Evolutionary conservation across 140 eudicot species (phyloP), one percentile per base, ranked within the genome.

Genomic region (Cichorium intybus): DNA sequence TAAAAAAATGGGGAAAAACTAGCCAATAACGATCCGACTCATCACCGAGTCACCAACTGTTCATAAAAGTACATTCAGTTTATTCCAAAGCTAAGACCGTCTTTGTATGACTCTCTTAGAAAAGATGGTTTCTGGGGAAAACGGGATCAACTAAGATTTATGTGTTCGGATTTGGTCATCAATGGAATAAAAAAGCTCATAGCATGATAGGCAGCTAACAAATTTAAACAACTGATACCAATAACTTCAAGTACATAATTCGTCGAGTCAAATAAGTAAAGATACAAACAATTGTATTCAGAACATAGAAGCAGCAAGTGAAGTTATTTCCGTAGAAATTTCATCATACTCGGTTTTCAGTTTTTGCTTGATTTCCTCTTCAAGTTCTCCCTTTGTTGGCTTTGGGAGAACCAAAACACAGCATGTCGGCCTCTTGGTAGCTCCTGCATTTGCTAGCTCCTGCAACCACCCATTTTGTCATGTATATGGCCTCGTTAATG

Each of bases 381-480:
- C 80, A 4, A 93, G 75, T 59, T 88, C 95, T 33, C 97, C 97
- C 78, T 93, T 93, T 15, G 87, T 62, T 6, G 99, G 95, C 85
- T 93, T 84, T 10, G 82, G 73, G 15, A 72, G 82, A 70, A 93
- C 97, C 74, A 93, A 24, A 64, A 93, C 94, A 35, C 99, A 93
- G 39, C 99, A 89, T n/a, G 95, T 93, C 45, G 99, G 99, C 78
- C 99, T 82, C 90, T 89, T 93, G 29, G 99, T 93, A 5, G 97
- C 81, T 37, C 95, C 95, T 3, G 95, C 97, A 86, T 84, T 93
- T 9, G 99, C 99, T 35, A 93, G 95, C 68, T 93, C 99, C 99
- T 93, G 86, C 73, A 80, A 73, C 53, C 39, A 45, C 35, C 58
- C 11, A 17, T 35, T 33, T 10, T 15, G 23, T 22, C 49, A 43